Base-by-base conservation (phyloP, 192 early-diverging fungal species). In the Coemansia sp. region DNA sequence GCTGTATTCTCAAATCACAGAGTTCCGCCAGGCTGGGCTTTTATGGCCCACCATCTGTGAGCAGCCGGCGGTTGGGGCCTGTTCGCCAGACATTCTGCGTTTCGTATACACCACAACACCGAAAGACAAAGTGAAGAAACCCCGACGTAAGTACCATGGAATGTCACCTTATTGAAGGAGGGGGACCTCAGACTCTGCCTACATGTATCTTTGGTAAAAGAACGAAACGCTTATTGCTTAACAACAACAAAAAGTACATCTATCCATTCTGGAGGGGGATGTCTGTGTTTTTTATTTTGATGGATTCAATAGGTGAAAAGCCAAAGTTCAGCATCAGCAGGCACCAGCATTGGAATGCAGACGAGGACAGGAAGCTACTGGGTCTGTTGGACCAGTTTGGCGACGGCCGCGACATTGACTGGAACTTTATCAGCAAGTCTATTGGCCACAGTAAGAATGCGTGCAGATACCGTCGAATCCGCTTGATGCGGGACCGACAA, bases 361-460 rank as follows among this genome's bases (percentile, higher is more conserved):
- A 54, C 9, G 67, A 70, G 25, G 67, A 70, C 33, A 34, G 27
- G 27, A 32, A 33, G 29, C 38, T 70, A 40, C n/a, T 58, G 4
- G 50, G 44, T 13, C 30, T 70, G 31, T 38, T 69, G 23, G 30
- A 3, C 2, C 46, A 46, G 26, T 70, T 57, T 25, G 46, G 28
- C 31, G 40, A 32, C 8, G 60, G 55, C 5, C 45, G 39, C 31
- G 67, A 70, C 30, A 41, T 70, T 7, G 67, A 70, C 47, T 70
- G 67, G 67, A 70, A 63, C 55, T 54, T 44, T 37, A 63, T 70
- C 16, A 63, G 59, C 60, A 58, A 57, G 21, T 51, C 59, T 2
- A 57, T 63, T 14, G 66, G 66, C 10, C 66, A 69, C 50, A 62
- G 59, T 51, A 69, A 69, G 23, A 69, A 69, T 28, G 59, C 66